Evolutionary conservation across 2,329 filamentous ascomycete genomes (phyloP).

Genomic region (Sclerotinia trifoliorum): DNA sequence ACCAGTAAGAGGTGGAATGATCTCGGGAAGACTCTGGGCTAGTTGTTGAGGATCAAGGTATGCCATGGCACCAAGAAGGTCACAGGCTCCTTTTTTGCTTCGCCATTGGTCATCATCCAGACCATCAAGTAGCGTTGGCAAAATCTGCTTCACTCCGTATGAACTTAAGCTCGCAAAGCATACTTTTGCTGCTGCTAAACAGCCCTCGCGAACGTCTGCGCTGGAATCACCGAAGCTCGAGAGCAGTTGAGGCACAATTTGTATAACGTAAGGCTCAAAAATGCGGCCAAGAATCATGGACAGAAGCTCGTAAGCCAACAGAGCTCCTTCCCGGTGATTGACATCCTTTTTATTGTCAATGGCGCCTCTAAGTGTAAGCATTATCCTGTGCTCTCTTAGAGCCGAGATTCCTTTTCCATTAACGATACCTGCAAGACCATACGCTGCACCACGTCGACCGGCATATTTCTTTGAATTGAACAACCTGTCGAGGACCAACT

Average conservation of each 20-base stretch:
- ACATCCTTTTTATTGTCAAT: constrained; percentile 94
- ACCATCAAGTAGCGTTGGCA: constrained; percentile 87
- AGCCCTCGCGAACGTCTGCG: constrained; percentile 87
- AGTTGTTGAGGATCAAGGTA: constrained; percentile 96
- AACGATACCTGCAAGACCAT: constrained; percentile 88
- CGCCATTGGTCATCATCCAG: constrained; percentile 96
- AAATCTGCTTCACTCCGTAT: constrained; percentile 90
- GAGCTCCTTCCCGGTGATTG: constrained; percentile 82
- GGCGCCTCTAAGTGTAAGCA: constrained; percentile 75
- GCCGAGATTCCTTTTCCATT: constrained; percentile 81
- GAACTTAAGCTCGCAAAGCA: constrained; percentile 93
- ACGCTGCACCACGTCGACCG: constrained; percentile 87
- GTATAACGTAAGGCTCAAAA: constrained; percentile 96
- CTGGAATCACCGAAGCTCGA: constrained; percentile 85
- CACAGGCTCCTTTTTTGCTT: constrained; percentile 97
- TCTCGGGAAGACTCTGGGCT: constrained; percentile 86
- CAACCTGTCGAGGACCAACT: constrained; percentile 77
- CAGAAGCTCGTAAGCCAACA: constrained; percentile 87
- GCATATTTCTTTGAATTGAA: constrained; percentile 88
- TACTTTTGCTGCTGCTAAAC: constrained; percentile 87
- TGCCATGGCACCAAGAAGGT: constrained; percentile 95
- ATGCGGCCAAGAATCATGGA: constrained; percentile 81
- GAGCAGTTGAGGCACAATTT: constrained; percentile 88
- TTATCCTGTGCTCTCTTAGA: constrained; percentile 80
- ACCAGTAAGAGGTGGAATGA: constrained; percentile 90